Conservation (phyloP, 805 yeast species). For the Yarrowia yakushimensis region DNA sequence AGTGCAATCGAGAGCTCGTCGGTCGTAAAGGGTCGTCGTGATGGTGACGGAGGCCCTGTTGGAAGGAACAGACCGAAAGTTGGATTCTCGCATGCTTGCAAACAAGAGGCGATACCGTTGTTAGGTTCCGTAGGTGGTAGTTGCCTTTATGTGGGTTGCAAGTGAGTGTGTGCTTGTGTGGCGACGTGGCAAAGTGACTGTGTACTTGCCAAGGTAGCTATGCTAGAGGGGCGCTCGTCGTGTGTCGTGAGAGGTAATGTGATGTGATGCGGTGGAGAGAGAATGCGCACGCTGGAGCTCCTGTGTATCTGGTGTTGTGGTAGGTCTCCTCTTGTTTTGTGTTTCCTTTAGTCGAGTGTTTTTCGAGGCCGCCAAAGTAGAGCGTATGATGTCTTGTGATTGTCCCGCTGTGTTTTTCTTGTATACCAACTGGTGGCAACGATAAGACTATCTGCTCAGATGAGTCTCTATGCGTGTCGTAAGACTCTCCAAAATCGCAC, state of each 20-base stretch:
- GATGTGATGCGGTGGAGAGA: background rate
- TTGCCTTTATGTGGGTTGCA: background rate
- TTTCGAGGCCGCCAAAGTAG: background rate
- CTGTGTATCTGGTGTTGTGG: background rate
- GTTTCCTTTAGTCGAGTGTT: background rate
- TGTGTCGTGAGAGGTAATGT: background rate
- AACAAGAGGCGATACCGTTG: background rate
- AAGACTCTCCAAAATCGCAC: constrained; percentile 19
- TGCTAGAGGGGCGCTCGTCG: background rate
- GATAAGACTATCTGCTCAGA: constrained; percentile 16
- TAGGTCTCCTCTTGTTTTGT: background rate
- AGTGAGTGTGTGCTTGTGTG: background rate
- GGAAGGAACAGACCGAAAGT: constrained; percentile 69
- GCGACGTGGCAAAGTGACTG: constrained; percentile 10
- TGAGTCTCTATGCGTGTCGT: constrained; percentile 11
- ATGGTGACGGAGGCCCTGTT: constrained; percentile 92
- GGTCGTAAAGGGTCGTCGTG: constrained; percentile 81
- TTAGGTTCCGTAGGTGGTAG: background rate
- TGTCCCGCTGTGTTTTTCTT: background rate
- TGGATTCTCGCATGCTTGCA: constrained; percentile 75
- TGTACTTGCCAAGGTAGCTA: background rate
- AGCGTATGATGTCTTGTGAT: background rate
- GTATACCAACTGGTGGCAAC: constrained; percentile 19
- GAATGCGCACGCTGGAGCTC: background rate
- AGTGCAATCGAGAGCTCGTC: constrained; percentile 89